Evolutionary conservation across 352 stramenopile species (phyloP).

Genomic region (Pythium guiyangense): DNA sequence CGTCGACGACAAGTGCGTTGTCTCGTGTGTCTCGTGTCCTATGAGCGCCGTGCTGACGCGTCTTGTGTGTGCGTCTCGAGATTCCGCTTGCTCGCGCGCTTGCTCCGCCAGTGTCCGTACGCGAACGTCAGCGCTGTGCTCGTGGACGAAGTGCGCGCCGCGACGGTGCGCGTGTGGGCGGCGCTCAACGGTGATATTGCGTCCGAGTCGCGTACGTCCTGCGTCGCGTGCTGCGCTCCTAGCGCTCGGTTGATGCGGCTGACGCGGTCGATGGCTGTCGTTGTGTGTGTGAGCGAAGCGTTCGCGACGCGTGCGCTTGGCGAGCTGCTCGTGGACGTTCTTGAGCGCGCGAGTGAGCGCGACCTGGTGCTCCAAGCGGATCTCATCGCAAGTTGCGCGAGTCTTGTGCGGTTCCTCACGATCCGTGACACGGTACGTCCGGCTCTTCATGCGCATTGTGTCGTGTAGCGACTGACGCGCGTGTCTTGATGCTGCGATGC

Average conservation of each 20-base stretch:
- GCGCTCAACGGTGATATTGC: constrained; percentile 11
- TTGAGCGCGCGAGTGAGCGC: constrained; percentile 42
- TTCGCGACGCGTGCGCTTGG: constrained; percentile 17
- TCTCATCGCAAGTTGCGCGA: constrained; percentile 61
- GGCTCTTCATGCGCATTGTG: not conserved
- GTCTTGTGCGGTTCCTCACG: constrained; percentile 52
- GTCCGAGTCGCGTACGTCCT: constrained; percentile 25
- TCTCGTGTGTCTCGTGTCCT: not conserved
- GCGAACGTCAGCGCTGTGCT: constrained; percentile 63
- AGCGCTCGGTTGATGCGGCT: not conserved
- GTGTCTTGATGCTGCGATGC: not conserved
- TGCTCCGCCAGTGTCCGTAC: constrained; percentile 61
- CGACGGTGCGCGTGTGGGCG: constrained; percentile 40
- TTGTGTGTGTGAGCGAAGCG: constrained; percentile 2
- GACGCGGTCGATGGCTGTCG: not conserved
- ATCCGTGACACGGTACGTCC: constrained; percentile 56
- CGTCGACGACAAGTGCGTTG: constrained; percentile 27
- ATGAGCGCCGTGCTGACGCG: not conserved
- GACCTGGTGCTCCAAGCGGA: constrained; percentile 58
- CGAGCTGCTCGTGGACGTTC: constrained; percentile 24
- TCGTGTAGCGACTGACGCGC: not conserved
- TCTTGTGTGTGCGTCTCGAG: constrained; percentile 13
- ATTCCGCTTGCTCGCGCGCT: constrained; percentile 37
- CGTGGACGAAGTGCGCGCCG: constrained; percentile 50
- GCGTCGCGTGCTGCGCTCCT: not conserved